Conservation (phyloP, 129 eudicot genomes). For the Lonicera japonica region DNA sequence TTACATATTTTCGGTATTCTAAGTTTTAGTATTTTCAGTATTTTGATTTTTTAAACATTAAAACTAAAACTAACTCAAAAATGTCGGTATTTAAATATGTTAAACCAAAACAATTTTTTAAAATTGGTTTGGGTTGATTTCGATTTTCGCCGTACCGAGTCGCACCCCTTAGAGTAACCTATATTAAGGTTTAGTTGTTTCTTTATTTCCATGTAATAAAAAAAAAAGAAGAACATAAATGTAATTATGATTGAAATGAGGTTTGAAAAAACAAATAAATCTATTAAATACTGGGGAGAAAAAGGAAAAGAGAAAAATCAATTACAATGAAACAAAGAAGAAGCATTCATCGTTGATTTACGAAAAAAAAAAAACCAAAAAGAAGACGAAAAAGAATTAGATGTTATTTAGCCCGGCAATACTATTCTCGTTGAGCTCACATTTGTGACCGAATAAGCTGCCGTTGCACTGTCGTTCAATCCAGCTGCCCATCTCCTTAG, state of each 20-base stretch:
- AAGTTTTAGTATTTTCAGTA: too few species aligned
- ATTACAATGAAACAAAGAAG: constrained; percentile 10
- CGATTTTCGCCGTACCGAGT: too few species aligned
- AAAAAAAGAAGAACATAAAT: too few species aligned
- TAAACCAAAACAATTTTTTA: too few species aligned
- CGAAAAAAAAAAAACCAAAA: neutral
- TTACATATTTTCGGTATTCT: too few species aligned
- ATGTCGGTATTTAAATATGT: too few species aligned
- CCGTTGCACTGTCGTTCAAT: constrained; percentile 17
- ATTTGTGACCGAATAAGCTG: constrained; percentile 25
- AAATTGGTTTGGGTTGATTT: too few species aligned
- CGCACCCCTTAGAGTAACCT: too few species aligned
- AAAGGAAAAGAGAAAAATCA: constrained; percentile 12
- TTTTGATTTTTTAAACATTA: too few species aligned
- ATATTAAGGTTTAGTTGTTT: too few species aligned
- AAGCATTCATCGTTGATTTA: neutral
- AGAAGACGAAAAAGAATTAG: constrained; percentile 4
- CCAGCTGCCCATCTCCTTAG: constrained; percentile 93
- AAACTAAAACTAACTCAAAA: too few species aligned
- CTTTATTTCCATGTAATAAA: too few species aligned
- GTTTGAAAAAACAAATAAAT: constrained; percentile 22
- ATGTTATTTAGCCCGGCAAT: constrained; percentile 35
- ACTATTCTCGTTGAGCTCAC: constrained; percentile 43
- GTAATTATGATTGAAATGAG: neutral
- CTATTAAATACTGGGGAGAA: constrained; percentile 20